A percentile compares a stretch with the other conserved stretches of the same genome.
Evolutionary conservation across 2,329 filamentous ascomycete genomes (phyloP).

Genomic region (Mycogone perniciosa): DNA sequence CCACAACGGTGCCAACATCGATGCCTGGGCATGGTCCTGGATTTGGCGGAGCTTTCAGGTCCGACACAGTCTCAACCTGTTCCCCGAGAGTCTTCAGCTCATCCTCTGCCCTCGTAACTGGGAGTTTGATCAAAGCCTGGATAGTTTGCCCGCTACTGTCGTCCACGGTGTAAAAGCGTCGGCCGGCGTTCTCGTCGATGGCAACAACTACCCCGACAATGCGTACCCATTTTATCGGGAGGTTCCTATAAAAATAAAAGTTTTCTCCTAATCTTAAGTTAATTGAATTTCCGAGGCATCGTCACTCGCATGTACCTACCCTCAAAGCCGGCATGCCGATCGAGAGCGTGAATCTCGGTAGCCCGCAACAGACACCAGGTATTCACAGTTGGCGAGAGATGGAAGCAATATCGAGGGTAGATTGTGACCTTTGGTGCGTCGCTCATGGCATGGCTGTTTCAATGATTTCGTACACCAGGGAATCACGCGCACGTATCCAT

Average conservation of each 20-base stretch:
- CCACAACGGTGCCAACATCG: constrained; percentile 49
- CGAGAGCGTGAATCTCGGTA: constrained; percentile 43
- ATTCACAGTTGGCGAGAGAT: constrained; percentile 54
- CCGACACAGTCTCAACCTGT: constrained; percentile 7
- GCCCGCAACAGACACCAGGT: constrained; percentile 52
- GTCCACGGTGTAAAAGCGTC: constrained; percentile 53
- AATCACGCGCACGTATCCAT: constrained; percentile 8
- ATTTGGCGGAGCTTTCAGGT: constrained; percentile 4
- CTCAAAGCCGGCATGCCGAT: constrained; percentile 44
- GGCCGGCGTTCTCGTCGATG: constrained; percentile 43
- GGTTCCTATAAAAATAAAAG: constrained; percentile 63
- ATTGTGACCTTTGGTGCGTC: constrained; percentile 30
- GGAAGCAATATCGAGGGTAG: constrained; percentile 59
- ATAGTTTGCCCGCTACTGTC: constrained; percentile 58
- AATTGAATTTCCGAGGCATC: neutral
- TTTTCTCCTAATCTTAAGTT: constrained; percentile 37
- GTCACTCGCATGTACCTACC: constrained; percentile 32
- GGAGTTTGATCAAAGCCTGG: constrained; percentile 30
- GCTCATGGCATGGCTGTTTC: constrained; percentile 45
- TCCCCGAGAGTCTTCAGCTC: neutral
- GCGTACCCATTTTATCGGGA: constrained; percentile 71
- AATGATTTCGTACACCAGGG: constrained; percentile 2
- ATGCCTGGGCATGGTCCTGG: constrained; percentile 25
- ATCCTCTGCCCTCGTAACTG: neutral
- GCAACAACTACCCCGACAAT: constrained; percentile 64